Base-by-base conservation (phyloP, 257 asterid genomes). In the Nicotiana tabacum region DNA sequence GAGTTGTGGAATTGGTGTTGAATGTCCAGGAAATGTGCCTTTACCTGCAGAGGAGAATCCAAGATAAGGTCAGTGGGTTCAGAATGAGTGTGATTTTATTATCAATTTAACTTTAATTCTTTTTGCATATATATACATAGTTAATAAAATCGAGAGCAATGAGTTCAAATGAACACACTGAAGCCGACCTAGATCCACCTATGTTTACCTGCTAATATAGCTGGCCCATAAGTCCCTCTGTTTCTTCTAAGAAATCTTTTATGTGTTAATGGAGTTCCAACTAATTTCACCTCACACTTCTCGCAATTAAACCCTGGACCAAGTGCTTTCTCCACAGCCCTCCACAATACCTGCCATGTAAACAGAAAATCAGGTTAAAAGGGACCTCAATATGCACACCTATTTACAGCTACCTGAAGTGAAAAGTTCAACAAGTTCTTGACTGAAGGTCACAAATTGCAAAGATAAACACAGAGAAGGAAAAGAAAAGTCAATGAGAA, bases 171-270 rank as follows among this genome's bases (percentile, higher is more conserved):
- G 60, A 39, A 39, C 57, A 12, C 56, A 2, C 6, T 0, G 97
- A 43, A 43, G 51, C 51, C 12, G 51, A 9, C 97, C 83, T 0
- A 68, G 55, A 39, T 68, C 55, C 77, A 39, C 78, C 60, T 5
- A 11, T 46, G 8, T 12, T 74, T 74, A 74, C 93, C 88, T 21
- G 83, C 83, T 29, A 81, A 24, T 70, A 95, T 92, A 60, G 98
- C 99, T 0, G 99, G 97, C n/a, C 99, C 99, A 56, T 95, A 95
- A 1, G 96, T 95, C 67, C 99, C 99, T 82, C 96, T 87, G 55
- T 91, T 88, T 78, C 99, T 85, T 69, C 98, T 68, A 8, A 95
- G 94, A 85, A 95, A 95, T 83, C 97, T 86, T 83, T 92, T 87
- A 87, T 95, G 99, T 62, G 99, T 95, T 56, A 94, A 85, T 82